Evolutionary conservation across 2,329 filamentous ascomycete species (phyloP).

Genomic region (Penicillium rolfsii): DNA sequence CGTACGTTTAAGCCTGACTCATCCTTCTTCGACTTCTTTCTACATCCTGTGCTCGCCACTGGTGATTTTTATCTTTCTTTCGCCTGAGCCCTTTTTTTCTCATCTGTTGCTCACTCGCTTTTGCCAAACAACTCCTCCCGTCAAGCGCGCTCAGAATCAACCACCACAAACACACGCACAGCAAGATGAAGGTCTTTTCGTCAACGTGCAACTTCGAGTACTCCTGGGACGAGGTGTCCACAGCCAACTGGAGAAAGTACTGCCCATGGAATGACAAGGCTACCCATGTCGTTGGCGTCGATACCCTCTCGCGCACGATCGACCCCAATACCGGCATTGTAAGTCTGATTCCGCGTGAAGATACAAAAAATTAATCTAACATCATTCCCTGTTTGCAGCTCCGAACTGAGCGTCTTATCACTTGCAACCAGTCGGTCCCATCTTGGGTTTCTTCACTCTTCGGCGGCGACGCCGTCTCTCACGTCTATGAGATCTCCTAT

Average conservation of each 20-base stretch:
- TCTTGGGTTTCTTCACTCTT: conserved; percentile 72
- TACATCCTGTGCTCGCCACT: conserved; percentile 10
- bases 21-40: conserved; percentile 12
- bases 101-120: conserved; percentile 3
- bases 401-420: conserved; percentile 69
- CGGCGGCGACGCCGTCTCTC: conserved; percentile 76
- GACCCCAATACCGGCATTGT: conserved; percentile 69
- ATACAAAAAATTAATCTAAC: conserved; percentile 16
- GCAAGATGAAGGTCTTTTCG: conserved; percentile 90
- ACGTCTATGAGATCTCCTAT: conserved; percentile 94
- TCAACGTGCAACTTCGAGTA: conserved; percentile 91
- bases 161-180: neutral
- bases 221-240: conserved; percentile 97
- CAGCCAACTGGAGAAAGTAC: conserved; percentile 98
- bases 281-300: conserved; percentile 94
- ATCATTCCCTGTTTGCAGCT: conserved; percentile 49
- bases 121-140: conserved; percentile 4
- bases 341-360: conserved; percentile 39
- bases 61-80: conserved; percentile 3
- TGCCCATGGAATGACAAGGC: conserved; percentile 98
- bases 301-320: conserved; percentile 77
- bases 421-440: conserved; percentile 53
- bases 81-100: conserved; percentile 20
- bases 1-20: conserved; percentile 17
- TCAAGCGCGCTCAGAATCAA: conserved; percentile 16